phyloP scores from a whole-genome alignment of 805 yeast genomes.

The Zygotorulaspora florentina region DNA sequence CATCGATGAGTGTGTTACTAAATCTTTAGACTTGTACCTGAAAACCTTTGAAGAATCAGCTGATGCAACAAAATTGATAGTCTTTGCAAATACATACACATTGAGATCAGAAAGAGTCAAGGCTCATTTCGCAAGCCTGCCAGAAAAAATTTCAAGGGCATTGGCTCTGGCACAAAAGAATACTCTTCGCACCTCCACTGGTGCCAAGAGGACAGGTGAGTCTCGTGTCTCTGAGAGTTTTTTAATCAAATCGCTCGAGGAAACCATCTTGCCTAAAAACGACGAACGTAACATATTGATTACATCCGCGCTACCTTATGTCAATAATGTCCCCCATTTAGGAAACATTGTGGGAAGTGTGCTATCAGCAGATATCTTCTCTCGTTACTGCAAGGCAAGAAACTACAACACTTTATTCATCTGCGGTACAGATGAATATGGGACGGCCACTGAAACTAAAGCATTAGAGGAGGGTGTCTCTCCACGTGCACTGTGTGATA shows the following conservation, averaged over 20 bases:
- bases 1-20: constrained; percentile 40
- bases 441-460: constrained; percentile 98
- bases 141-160: constrained; percentile 42
- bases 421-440: constrained; percentile 99
- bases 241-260: constrained; percentile 24
- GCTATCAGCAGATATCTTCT: constrained; percentile 86
- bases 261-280: constrained; percentile 58
- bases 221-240: constrained; percentile 27
- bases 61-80: constrained; percentile 52
- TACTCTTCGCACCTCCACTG: constrained; percentile 29
- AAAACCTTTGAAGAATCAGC: constrained; percentile 30
- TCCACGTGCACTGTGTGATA: constrained; percentile 86
- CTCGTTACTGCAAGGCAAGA: constrained; percentile 86
- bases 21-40: constrained; percentile 34
- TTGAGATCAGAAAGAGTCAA: constrained; percentile 26
- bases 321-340: constrained; percentile 95
- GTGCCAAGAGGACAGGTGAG: constrained; percentile 42
- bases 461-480: constrained; percentile 90
- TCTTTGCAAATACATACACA: constrained; percentile 57
- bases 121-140: constrained; percentile 25
- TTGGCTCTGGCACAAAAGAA: constrained; percentile 42
- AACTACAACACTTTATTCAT: constrained; percentile 80
- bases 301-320: constrained; percentile 96
- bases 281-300: constrained; percentile 77
- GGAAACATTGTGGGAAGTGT: constrained; percentile 97